phyloP scores from a whole-genome alignment of 1,139 yeast genomes.

The Blastobotrys aristatus region DNA sequence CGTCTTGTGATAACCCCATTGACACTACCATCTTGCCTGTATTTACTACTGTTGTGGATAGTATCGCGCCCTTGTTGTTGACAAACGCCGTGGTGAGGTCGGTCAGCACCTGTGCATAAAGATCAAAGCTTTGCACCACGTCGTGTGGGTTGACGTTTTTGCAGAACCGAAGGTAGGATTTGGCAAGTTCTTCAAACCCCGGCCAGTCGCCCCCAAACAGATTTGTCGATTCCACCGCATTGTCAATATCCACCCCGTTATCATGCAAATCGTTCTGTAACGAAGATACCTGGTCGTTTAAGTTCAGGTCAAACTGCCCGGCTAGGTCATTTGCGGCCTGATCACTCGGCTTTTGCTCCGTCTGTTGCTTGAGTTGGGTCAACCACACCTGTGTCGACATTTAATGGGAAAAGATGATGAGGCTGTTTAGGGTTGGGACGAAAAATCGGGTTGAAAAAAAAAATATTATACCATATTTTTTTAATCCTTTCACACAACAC shows the following conservation, averaged over 20 bases:
- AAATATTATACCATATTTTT: not conserved
- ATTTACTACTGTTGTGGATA: constrained; percentile 43
- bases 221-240: constrained; percentile 36
- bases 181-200: constrained; percentile 49
- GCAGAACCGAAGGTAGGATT: constrained; percentile 48
- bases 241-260: constrained; percentile 24
- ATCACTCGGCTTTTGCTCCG: constrained; percentile 13
- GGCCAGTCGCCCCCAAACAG: constrained; percentile 44
- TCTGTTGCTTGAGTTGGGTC: constrained; percentile 18
- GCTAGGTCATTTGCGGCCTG: constrained; percentile 19
- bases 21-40: constrained; percentile 45
- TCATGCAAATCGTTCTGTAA: constrained; percentile 33
- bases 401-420: not conserved
- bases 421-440: not conserved
- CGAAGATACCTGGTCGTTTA: constrained; percentile 30
- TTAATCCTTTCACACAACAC: not conserved
- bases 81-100: constrained; percentile 56
- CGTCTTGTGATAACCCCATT: constrained; percentile 44
- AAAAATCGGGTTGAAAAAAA: not conserved
- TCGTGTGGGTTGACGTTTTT: constrained; percentile 60
- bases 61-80: constrained; percentile 48
- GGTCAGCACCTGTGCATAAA: constrained; percentile 48
- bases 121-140: constrained; percentile 51
- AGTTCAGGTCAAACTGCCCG: constrained; percentile 27
- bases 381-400: constrained; percentile 28